Evolutionary conservation across 2,329 filamentous ascomycete genomes (phyloP), one percentile per base, ranked within the genome.

Genomic region (Paraconiothyrium brasiliense): DNA sequence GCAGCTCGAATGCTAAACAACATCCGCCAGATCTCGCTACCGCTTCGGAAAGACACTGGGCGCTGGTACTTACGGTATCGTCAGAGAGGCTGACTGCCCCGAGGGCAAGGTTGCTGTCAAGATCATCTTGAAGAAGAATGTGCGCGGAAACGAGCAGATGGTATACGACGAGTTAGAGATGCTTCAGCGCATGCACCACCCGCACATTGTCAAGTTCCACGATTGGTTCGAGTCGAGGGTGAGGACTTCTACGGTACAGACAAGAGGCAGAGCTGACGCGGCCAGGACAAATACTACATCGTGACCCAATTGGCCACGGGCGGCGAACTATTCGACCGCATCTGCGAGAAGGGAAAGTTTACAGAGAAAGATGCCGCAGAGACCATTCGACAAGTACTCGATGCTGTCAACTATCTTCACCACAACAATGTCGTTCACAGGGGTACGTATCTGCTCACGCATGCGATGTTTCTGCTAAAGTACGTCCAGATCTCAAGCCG

Each of bases 181-280:
- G 89, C 86, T 99, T 67, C 93, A 97, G 82, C 88, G 88, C 61
- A 88, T 99, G 76, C 87, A 93, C 76, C 95, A 99, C 79, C 92
- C 93, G 57, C 93, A 98, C 81, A 99, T 99, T 78, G 95, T 99
- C 82, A 90, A 90, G 71, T 99, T 99, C 77, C 91, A 95, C 71
- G 95, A 99, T 80, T 99, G 95, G 94, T 99, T 99, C 77, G 95
- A 99, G 83, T 98, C 94, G 59, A 92, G 93, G 82, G 93, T 97
- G 82, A 69, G 89, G 67, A 43, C 44, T 4, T 47, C 7, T 13
- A 37, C 9, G 30, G 27, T 43, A 16, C 22, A 46, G 13, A 16
- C 46, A 37, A 13, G 27, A 46, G 39, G 24, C 34, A 22, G 46
- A 62, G 58, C 71, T 74, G 59, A 73, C 65, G 14, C 22, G 54